These are phyloP conservation scores for Penicillium bovifimosum DNA, from an alignment of 495 filamentous ascomycete species.

Conservation along the genomic window DNA sequence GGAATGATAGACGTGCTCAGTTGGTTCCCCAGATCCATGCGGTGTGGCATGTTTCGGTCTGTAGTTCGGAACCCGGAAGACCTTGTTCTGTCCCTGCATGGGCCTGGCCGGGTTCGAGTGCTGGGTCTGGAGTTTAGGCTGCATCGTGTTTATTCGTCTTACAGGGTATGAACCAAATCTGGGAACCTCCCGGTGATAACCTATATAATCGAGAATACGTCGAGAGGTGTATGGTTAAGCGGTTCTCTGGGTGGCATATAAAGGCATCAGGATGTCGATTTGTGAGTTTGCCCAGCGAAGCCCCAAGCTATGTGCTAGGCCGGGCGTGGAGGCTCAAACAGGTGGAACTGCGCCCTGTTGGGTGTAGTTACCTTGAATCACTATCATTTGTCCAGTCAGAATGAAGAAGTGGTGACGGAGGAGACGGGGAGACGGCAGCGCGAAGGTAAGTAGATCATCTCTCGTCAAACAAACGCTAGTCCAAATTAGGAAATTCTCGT, in stretches of 20 bases:
- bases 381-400: neutral
- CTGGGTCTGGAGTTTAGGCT: neutral
- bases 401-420: neutral
- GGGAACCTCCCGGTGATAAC: neutral
- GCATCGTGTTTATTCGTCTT: slow-evolving; percentile 1
- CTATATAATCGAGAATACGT: neutral
- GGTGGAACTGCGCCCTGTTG: neutral
- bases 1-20: slow-evolving; percentile 25
- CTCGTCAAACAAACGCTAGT: slow-evolving; percentile 7
- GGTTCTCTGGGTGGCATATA: neutral
- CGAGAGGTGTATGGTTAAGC: neutral
- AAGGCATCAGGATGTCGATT: neutral
- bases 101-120: slow-evolving; percentile 1
- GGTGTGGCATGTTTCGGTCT: slow-evolving; percentile 5
- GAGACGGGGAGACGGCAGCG: neutral
- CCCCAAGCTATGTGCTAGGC: neutral
- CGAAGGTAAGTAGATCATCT: slow-evolving; percentile 1
- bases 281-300: neutral
- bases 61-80: slow-evolving; percentile 24
- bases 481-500: slow-evolving; percentile 17
- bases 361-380: neutral
- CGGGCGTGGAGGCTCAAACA: neutral
- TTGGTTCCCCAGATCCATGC: slow-evolving; percentile 1
- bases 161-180: neutral
- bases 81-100: slow-evolving; percentile 25